A percentile compares a stretch with the other conserved stretches of the same genome.
These are phyloP conservation scores for Delitschia confertaspora DNA, from an alignment of 495 filamentous ascomycete species.

Conservation along the genomic window DNA sequence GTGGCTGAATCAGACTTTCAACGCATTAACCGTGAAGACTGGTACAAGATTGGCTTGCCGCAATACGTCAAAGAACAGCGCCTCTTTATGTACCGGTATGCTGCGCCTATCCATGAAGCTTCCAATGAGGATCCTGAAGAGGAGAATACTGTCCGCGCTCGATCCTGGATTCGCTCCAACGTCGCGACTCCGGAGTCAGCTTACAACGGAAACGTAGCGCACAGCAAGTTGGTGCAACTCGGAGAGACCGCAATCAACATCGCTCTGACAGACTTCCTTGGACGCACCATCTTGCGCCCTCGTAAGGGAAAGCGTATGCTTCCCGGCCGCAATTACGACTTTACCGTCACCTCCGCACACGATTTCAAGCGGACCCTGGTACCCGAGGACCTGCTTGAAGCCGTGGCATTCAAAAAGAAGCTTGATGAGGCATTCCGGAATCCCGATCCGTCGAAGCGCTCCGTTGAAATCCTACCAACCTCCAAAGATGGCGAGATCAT, in stretches of 20 bases:
- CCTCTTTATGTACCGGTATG: not conserved
- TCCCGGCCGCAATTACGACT: slow-evolving; percentile 23
- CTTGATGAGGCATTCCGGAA: slow-evolving; percentile 37
- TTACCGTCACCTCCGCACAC: slow-evolving; percentile 41
- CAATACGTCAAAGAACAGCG: slow-evolving; percentile 2
- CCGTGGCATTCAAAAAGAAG: slow-evolving; percentile 32
- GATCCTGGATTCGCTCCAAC: slow-evolving; percentile 55
- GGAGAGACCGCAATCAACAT: slow-evolving; percentile 29
- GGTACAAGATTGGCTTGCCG: slow-evolving; percentile 20
- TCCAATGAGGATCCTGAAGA: not conserved
- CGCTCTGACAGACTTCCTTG: slow-evolving; percentile 4
- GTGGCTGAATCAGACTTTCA: slow-evolving; percentile 8
- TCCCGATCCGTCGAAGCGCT: slow-evolving; percentile 35
- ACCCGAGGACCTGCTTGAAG: slow-evolving; percentile 32
- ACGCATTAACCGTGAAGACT: slow-evolving; percentile 1
- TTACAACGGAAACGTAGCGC: slow-evolving; percentile 40
- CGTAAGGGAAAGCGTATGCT: slow-evolving; percentile 10
- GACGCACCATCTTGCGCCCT: slow-evolving; percentile 1
- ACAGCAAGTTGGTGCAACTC: slow-evolving; percentile 39
- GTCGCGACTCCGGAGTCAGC: slow-evolving; percentile 43
- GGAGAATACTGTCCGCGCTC: slow-evolving; percentile 33
- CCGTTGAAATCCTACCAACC: slow-evolving; percentile 36
- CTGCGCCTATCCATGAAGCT: slow-evolving; percentile 3
- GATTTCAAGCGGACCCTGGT: slow-evolving; percentile 46
- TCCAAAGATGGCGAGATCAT: slow-evolving; percentile 60